Evolutionary conservation across 805 yeast genomes (phyloP), one percentile per base, ranked within the genome.

Genomic region (Yarrowia divulgata): DNA sequence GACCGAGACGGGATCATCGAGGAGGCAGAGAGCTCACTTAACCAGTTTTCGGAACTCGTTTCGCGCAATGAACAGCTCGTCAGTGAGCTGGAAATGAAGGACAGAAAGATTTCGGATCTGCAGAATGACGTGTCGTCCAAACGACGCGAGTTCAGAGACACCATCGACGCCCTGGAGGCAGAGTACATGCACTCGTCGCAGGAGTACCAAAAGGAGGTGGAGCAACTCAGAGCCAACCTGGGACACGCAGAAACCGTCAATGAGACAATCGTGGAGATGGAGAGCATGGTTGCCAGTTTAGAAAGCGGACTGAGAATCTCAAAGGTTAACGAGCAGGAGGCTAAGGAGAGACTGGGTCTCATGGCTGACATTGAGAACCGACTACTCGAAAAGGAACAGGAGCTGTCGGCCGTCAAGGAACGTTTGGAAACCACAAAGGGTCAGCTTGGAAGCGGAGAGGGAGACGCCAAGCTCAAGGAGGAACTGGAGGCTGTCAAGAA

Each of bases 321-420:
- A 3, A 63, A 49, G 68, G 57, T 48, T n/a, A 63, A 63, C 45
- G 79, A 73, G 68, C 70, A 70, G 66, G 77, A 74, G 55, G 74
- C 77, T 37, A 73, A 74, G 40, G 73, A 73, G 50, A 78, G 78
- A 72, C 73, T 78, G 18, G 67, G 74, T 1, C 74, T 76, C 16
- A 74, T 79, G 57, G 81, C 81, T 6, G 77, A 77, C 23, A 74
- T 78, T 73, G 80, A 79, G 64, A 79, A 79, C 71, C 70, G 72
- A 57, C 72, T 78, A 8, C 76, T 78, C 10, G 74, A 74, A 58
- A 79, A 76, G 70, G 76, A 74, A 46, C 74, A 73, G 68, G 74
- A 74, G 68, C 67, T 73, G 37, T 34, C 50, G 13, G 75, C 73
- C 16, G 72, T 73, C 16, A 48, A 63, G 34, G 71, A 49, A 10